These are phyloP conservation scores for Podospora tetraspora DNA, from an alignment of 495 filamentous ascomycete species.

Conservation along the genomic window DNA sequence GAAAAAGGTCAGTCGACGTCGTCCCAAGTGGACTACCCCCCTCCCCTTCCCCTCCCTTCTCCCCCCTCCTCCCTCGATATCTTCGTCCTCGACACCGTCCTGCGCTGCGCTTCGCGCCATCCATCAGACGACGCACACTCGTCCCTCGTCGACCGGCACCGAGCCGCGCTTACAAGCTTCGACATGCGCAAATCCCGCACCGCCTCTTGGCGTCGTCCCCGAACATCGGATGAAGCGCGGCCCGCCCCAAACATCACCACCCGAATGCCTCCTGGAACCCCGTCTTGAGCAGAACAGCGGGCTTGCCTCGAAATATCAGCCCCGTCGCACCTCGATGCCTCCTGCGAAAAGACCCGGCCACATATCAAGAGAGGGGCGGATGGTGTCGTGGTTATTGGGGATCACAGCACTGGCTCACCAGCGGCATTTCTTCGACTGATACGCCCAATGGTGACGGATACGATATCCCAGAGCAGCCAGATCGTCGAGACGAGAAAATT, in stretches of 20 bases:
- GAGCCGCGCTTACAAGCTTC: background rate
- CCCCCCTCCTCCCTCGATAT: background rate
- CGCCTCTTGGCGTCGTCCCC: background rate
- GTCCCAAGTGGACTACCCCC: background rate
- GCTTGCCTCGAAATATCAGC: background rate
- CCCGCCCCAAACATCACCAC: background rate
- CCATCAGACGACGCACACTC: background rate
- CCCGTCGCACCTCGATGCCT: background rate
- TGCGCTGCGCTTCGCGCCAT: background rate
- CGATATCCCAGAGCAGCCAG: background rate
- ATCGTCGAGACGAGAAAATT: background rate
- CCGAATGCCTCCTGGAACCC: background rate
- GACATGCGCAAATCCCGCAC: background rate
- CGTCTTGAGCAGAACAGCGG: background rate
- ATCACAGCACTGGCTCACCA: background rate
- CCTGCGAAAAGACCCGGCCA: background rate
- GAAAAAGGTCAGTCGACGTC: constrained; percentile 18
- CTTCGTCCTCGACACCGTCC: background rate
- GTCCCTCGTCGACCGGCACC: background rate
- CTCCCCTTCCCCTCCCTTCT: background rate
- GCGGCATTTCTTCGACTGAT: background rate
- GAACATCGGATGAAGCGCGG: background rate
- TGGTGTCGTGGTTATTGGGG: background rate
- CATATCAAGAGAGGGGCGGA: background rate
- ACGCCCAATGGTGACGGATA: background rate